Evolutionary conservation across 768 basidiomycete genomes (phyloP), one percentile per base, ranked within the genome.

Genomic region (Boletus reticulatus): DNA sequence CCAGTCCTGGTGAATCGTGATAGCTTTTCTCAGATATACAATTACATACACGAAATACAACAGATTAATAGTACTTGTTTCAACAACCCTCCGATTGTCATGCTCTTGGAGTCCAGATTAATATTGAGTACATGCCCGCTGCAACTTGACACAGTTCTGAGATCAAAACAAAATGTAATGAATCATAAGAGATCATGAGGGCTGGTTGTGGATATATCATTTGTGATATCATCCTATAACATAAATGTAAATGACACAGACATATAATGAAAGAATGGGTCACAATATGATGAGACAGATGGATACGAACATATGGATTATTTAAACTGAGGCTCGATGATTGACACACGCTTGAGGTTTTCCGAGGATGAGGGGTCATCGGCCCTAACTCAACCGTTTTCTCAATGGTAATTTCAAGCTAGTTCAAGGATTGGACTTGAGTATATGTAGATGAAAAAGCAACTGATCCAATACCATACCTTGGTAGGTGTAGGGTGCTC

Each of bases 381-480:
- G 14, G 34, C 51, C 14, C 60, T 67, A 32, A 59, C 14, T 69
- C 60, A n/a, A 69, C 58, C 11, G 63, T 69, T 46, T 69, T 71
- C 42, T 71, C 63, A 1, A 69, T 58, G 11, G 63, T 71, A 17
- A 69, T 69, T 48, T 69, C 67, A 31, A 70, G 53, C 68, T 70
- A 14, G 63, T 43, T 37, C 27, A 31, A 4, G 1, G 9, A 20
- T 19, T 4, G 13, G 12, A 20, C 7, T 13, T 50, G 13, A 48
- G 32, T 34, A 12, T 9, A 14, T 22, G 3, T 22, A 11, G 16
- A 37, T 17, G 22, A n/a, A 29, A 43, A 43, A 16, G 16, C 17
- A 24, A 4, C 7, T 6, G 0, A 37, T n/a, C 10, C 16, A 16
- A 53, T 34, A 24, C 39, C 60, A 10, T 29, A 72, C 69, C 59